Evolutionary conservation across 2,329 filamentous ascomycete genomes (phyloP).

Genomic region (Davidsoniella neocaledoniae): DNA sequence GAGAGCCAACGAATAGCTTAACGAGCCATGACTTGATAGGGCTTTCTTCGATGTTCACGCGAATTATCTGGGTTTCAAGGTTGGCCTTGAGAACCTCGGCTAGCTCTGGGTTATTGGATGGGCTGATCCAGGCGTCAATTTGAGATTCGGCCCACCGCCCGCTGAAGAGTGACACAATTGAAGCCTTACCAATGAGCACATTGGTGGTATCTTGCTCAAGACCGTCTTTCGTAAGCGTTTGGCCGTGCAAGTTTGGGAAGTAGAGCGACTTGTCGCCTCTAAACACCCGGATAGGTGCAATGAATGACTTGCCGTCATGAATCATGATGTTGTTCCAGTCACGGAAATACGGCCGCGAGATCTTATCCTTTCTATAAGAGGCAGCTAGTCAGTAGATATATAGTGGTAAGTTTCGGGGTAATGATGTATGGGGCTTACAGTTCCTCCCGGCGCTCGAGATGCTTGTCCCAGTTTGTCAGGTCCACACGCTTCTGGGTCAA

Average conservation of each 20-base stretch:
- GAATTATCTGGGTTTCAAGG: conserved; percentile 54
- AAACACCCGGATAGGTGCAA: conserved; percentile 73
- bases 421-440: conserved; percentile 35
- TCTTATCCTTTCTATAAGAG: conserved; percentile 45
- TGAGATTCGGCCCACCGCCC: conserved; percentile 77
- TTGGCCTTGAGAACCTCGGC: conserved; percentile 40
- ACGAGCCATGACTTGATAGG: conserved; percentile 44
- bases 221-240: conserved; percentile 48
- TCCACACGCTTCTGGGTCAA: conserved; percentile 56
- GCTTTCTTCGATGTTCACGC: conserved; percentile 81
- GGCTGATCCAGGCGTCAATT: conserved; percentile 51
- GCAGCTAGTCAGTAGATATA: not conserved
- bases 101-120: conserved; percentile 51
- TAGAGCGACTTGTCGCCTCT: conserved; percentile 66
- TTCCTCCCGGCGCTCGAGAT: conserved; percentile 57
- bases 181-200: conserved; percentile 53
- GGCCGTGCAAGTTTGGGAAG: conserved; percentile 81
- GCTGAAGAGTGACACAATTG: conserved; percentile 66
- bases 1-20: conserved; percentile 35
- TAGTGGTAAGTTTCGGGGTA: too few relatives aligned
- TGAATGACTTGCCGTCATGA: conserved; percentile 82
- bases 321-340: conserved; percentile 77
- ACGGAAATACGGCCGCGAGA: conserved; percentile 81
- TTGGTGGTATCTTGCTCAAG: conserved; percentile 53
- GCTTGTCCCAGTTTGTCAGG: conserved; percentile 72